Conservation (phyloP, 108 stramenopile genomes). For the Cyclotella kingstonii region DNA sequence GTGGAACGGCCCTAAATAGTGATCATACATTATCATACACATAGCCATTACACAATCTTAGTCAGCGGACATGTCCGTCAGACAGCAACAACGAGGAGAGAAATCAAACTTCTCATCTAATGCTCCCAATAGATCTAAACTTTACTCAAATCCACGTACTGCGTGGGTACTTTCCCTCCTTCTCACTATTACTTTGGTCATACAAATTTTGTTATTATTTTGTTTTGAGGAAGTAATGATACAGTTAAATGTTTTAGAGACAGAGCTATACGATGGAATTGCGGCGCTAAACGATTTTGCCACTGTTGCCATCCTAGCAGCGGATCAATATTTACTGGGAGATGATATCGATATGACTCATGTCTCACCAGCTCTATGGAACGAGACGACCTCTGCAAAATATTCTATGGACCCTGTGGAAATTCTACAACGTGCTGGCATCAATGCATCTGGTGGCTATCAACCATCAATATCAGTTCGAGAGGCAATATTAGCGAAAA, state of each 20-base stretch:
- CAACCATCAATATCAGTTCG: slow-evolving; percentile 9
- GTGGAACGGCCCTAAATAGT: too few relatives aligned
- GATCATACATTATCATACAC: too few relatives aligned
- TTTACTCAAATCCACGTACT: not conserved
- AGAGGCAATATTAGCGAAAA: slow-evolving; percentile 1
- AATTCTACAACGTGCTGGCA: slow-evolving; percentile 33
- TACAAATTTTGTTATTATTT: slow-evolving; percentile 18
- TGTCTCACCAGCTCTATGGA: not conserved
- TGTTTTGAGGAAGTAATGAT: slow-evolving; percentile 21
- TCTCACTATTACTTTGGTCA: slow-evolving; percentile 13
- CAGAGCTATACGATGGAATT: slow-evolving; percentile 9
- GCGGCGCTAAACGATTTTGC: slow-evolving; percentile 4
- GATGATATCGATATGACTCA: not conserved
- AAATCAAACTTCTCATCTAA: too few relatives aligned
- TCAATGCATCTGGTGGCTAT: slow-evolving; percentile 22
- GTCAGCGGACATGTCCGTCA: too few relatives aligned
- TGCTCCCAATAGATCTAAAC: not conserved
- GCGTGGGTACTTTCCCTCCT: slow-evolving; percentile 26
- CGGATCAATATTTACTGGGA: not conserved
- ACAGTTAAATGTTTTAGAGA: slow-evolving; percentile 8
- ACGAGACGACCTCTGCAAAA: not conserved
- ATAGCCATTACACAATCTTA: too few relatives aligned
- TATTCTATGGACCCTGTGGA: slow-evolving; percentile 38
- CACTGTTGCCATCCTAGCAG: slow-evolving; percentile 5
- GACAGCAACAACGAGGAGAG: too few relatives aligned